A percentile compares a stretch with the other conserved stretches of the same genome.
These are phyloP conservation scores for Triticum monococcum DNA, from an alignment of 176 grass and related monocot genomes.

Conservation along the genomic window DNA sequence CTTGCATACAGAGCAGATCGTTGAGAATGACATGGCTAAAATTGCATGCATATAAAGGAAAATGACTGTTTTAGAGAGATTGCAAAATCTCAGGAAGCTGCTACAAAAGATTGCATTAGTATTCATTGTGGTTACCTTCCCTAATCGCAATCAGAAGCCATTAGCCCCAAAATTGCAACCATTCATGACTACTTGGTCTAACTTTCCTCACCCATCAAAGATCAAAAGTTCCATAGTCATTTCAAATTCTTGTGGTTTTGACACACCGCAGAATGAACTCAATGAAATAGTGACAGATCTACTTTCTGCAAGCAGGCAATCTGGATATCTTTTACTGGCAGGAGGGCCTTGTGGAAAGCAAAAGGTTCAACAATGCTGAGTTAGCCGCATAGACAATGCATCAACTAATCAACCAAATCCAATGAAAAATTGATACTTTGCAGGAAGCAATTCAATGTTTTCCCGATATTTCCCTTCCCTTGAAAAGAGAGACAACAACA, in stretches of 20 bases:
- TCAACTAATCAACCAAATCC: neutral
- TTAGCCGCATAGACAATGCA: neutral
- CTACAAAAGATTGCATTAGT: neutral
- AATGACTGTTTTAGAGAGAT: neutral
- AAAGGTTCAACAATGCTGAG: neutral
- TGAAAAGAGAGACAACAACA: too few relatives aligned
- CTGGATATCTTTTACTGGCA: neutral
- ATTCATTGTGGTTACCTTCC: neutral
- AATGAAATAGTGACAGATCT: neutral
- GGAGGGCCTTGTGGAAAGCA: neutral
- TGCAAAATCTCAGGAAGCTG: neutral
- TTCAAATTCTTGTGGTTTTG: too few relatives aligned
- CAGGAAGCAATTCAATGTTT: neutral
- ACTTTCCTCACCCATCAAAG: too few relatives aligned
- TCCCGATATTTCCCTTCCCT: too few relatives aligned
- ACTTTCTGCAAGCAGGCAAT: neutral
- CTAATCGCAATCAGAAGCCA: neutral
- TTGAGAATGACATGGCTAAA: neutral
- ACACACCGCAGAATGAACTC: neutral
- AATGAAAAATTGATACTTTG: neutral
- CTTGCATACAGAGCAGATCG: neutral
- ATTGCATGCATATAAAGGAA: neutral
- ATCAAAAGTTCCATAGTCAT: too few relatives aligned
- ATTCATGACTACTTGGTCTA: too few relatives aligned
- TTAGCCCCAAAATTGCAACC: too few relatives aligned